Percentiles rank a stretch among this genome's conserved stretches.
phyloP scores from a whole-genome alignment of 2,329 filamentous ascomycete species.

The Colletotrichum kahawae region DNA sequence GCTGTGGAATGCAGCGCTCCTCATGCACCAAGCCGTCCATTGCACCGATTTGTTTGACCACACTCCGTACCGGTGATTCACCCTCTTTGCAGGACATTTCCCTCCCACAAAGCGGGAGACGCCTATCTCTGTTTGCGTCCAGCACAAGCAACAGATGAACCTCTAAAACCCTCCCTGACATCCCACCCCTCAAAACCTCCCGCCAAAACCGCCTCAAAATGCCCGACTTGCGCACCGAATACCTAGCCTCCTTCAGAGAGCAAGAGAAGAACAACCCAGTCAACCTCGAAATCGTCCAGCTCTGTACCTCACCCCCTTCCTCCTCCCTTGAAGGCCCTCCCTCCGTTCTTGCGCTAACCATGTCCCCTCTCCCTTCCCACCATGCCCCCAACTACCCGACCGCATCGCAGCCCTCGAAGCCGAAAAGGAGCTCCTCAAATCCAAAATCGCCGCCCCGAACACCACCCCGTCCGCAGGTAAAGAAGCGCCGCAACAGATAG shows the following conservation, averaged over 20 bases:
- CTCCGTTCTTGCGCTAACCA: neutral
- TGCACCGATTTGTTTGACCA: neutral
- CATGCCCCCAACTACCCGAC: constrained; percentile 71
- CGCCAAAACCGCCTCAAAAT: constrained; percentile 33
- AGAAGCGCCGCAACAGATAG: constrained; percentile 8
- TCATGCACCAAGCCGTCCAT: neutral
- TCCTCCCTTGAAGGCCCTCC: neutral
- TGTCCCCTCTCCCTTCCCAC: neutral
- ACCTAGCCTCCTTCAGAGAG: constrained; percentile 75
- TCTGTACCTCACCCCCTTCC: constrained; percentile 62
- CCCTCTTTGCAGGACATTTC: neutral
- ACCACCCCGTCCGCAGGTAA: constrained; percentile 14
- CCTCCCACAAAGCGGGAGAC: neutral
- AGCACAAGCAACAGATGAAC: neutral
- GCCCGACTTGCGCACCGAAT: constrained; percentile 82
- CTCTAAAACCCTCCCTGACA: neutral
- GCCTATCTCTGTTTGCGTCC: neutral
- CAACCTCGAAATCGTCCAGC: constrained; percentile 73
- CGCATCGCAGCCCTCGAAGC: constrained; percentile 68
- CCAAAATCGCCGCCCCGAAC: constrained; percentile 27
- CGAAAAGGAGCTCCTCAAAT: constrained; percentile 51
- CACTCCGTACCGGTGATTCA: neutral
- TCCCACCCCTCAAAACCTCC: neutral
- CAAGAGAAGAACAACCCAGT: constrained; percentile 70
- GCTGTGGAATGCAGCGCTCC: neutral